A percentile compares a stretch with the other conserved stretches of the same genome.
Conservation (phyloP, 495 filamentous ascomycete genomes). For the Trichoderma parareesei region DNA sequence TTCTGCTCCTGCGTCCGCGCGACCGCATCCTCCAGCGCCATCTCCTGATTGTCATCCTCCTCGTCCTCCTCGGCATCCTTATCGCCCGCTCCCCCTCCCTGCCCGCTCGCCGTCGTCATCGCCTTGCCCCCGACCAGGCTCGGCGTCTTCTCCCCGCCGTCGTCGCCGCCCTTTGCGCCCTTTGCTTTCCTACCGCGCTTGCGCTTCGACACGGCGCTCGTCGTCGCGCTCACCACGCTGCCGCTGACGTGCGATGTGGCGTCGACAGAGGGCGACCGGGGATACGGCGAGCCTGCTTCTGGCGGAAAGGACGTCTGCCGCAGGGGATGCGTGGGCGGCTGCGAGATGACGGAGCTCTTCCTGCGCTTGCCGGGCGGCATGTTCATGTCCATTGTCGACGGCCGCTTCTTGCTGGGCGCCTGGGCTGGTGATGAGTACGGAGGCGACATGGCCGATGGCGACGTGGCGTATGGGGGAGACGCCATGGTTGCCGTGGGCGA, state of each 20-base stretch:
- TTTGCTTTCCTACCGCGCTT: slow-evolving; percentile 64
- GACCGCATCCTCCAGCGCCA: slow-evolving; percentile 56
- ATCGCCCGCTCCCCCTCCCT: slow-evolving; percentile 15
- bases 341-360: slow-evolving; percentile 51
- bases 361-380: slow-evolving; percentile 50
- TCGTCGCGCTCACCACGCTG: slow-evolving; percentile 47
- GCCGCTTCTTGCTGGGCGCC: slow-evolving; percentile 52
- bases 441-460: slow-evolving; percentile 41
- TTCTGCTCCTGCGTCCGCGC: slow-evolving; percentile 58
- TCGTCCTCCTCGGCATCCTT: slow-evolving; percentile 33
- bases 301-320: slow-evolving; percentile 83
- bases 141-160: slow-evolving; percentile 38
- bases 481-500: slow-evolving; percentile 40
- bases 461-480: slow-evolving; percentile 45
- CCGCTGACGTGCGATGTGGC: slow-evolving; percentile 62
- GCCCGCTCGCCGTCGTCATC: slow-evolving; percentile 35
- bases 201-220: slow-evolving; percentile 33
- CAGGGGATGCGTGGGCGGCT: slow-evolving; percentile 58
- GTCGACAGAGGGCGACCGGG: slow-evolving; percentile 59
- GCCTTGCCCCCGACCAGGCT: slow-evolving; percentile 42
- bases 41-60: slow-evolving; percentile 61
- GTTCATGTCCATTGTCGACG: slow-evolving; percentile 36
- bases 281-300: slow-evolving; percentile 26
- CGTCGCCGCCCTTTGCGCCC: slow-evolving; percentile 36
- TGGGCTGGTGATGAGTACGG: slow-evolving; percentile 39